phyloP scores from a whole-genome alignment of 305 asterid species.

The Rubia peregrina region DNA sequence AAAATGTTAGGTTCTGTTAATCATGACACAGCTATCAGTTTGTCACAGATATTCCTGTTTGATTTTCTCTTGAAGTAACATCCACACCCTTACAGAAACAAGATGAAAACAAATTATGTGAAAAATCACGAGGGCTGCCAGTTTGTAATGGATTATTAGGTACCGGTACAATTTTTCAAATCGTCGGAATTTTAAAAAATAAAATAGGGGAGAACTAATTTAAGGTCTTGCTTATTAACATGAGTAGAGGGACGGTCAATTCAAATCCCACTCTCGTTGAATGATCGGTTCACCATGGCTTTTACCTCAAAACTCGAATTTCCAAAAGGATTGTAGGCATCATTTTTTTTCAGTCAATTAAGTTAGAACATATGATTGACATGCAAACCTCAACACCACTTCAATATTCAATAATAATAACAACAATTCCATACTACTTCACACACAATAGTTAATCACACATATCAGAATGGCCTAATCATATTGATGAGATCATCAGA shows the following conservation, averaged over 20 bases:
- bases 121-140: neutral
- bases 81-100: neutral
- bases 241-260: neutral
- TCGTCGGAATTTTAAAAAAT: neutral
- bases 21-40: neutral
- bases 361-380: neutral
- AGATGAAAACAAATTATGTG: neutral
- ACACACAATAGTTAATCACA: too few species aligned
- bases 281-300: neutral
- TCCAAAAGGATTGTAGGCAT: neutral
- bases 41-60: neutral
- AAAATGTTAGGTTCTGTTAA: neutral
- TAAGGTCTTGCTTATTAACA: neutral
- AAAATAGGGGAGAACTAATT: neutral
- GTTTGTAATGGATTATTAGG: neutral
- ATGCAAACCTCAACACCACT: neutral
- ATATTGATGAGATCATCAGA: neutral
- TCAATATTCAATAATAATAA: neutral
- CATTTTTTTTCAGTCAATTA: neutral
- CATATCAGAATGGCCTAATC: neutral
- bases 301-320: neutral
- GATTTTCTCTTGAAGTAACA: neutral
- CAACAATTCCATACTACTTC: neutral
- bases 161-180: neutral
- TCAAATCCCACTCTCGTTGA: neutral